Evolutionary conservation across 768 basidiomycete genomes (phyloP), one percentile per base, ranked within the genome.

Genomic region (Amanita muscaria): DNA sequence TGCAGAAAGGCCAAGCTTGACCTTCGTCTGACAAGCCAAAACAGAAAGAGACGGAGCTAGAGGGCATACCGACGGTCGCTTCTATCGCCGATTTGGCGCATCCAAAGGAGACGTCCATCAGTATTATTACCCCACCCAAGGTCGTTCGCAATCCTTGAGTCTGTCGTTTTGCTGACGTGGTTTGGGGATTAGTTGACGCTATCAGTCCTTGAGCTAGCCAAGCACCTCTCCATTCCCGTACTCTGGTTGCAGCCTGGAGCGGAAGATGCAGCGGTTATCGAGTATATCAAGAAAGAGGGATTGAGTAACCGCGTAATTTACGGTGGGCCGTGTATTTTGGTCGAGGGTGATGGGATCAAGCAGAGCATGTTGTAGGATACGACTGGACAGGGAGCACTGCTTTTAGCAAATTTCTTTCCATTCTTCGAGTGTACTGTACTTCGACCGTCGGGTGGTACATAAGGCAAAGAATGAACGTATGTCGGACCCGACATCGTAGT

Each of bases 221-320:
- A 80, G 59, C 69, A 70, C n/a, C 73, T 78, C n/a, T 61, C 62
- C n/a, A 61, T 88, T n/a, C 83, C 80, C 4, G 72, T 80, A 3
- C 69, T 91, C 34, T 94, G 91, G 91, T 73, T 93, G 23, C 91
- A 94, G 59, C 91, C 91, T 5, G 89, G 89, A 16, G 87, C 89
- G 5, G 80, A 83, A 51, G 81, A 88, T 53, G 71, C 67, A 12
- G 62, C 63, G 2, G 87, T 91, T 37, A 61, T 68, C 12, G 55
- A 67, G 12, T 92, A 74, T 53, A 79, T 92, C 58, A 70, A 75
- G 31, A 73, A 79, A 47, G 79, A 82, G 40, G 74, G 68, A 3
- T 61, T 90, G 51, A 63, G 67, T 25, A 79, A 79, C 55, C 71
- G 71, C 47, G 84, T 87, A n/a, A 73, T 93, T 40, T 78, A 76